phyloP scores from a whole-genome alignment of 352 stramenopile species.

The Phytopythium delawarense region DNA sequence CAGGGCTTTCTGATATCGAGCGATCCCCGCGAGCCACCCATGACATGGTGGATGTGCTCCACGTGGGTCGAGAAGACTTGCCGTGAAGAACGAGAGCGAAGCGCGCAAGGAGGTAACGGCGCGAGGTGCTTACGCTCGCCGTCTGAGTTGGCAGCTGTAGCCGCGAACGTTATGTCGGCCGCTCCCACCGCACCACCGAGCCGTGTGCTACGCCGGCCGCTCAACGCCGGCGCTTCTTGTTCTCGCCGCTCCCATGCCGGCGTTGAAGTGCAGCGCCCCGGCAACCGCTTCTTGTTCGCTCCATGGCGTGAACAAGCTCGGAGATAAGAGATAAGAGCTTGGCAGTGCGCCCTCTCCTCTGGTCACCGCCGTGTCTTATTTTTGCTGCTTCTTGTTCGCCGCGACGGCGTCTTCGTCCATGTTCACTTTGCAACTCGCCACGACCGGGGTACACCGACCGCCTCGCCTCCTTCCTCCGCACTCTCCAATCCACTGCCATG shows the following conservation, averaged over 20 bases:
- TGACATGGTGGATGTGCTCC: too few species aligned
- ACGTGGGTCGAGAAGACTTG: neutral
- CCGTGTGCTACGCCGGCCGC: neutral
- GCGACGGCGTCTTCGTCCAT: neutral
- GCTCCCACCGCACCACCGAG: neutral
- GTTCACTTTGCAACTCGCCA: slow-evolving; percentile 6
- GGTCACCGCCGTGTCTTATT: neutral
- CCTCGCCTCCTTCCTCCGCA: neutral
- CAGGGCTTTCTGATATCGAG: too few species aligned
- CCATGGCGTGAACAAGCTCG: neutral
- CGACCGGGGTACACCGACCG: neutral
- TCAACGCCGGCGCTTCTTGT: neutral
- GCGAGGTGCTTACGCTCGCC: neutral
- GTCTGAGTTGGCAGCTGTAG: neutral
- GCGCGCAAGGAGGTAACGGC: neutral
- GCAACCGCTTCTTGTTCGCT: neutral
- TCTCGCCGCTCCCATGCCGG: neutral
- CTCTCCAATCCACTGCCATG: neutral
- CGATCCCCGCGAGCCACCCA: too few species aligned
- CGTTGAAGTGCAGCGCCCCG: neutral
- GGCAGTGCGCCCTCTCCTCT: neutral
- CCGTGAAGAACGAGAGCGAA: neutral
- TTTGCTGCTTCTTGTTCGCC: neutral
- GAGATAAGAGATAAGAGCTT: neutral
- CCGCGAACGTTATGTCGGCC: neutral